phyloP scores from a whole-genome alignment of 305 asterid genomes.

The Andrographis paniculata region DNA sequence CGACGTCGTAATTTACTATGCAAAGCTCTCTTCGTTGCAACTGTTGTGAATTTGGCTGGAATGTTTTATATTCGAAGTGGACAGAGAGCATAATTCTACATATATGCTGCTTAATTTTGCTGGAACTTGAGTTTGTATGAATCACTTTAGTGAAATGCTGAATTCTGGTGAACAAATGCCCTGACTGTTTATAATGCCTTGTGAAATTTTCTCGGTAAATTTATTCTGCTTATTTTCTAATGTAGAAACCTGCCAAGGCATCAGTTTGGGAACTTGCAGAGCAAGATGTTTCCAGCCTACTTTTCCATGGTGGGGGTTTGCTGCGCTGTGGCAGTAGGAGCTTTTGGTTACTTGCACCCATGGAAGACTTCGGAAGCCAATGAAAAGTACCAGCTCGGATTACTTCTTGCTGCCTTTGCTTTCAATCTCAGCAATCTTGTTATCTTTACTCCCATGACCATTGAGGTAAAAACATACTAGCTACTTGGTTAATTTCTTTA shows the following conservation, averaged over 20 bases:
- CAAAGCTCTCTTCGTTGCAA: too few relatives aligned
- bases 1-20: too few relatives aligned
- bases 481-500: conserved; percentile 8
- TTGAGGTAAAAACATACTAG: conserved; percentile 44
- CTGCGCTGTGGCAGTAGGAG: conserved; percentile 71
- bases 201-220: conserved; percentile 2
- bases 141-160: not conserved
- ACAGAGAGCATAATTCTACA: not conserved
- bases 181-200: not conserved
- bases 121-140: conserved; percentile 1
- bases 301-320: conserved; percentile 93
- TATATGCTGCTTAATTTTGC: not conserved
- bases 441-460: conserved; percentile 89
- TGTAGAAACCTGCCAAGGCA: conserved; percentile 87
- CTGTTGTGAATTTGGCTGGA: too few relatives aligned
- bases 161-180: not conserved
- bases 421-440: conserved; percentile 89
- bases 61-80: too few relatives aligned
- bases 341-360: conserved; percentile 87
- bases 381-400: conserved; percentile 83
- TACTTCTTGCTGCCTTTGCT: conserved; percentile 69
- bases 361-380: conserved; percentile 68
- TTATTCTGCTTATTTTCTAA: conserved; percentile 8
- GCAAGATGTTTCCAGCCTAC: conserved; percentile 98
- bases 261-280: conserved; percentile 85